phyloP scores from a whole-genome alignment of 306 rosid species.

The Begonia masoniana region DNA sequence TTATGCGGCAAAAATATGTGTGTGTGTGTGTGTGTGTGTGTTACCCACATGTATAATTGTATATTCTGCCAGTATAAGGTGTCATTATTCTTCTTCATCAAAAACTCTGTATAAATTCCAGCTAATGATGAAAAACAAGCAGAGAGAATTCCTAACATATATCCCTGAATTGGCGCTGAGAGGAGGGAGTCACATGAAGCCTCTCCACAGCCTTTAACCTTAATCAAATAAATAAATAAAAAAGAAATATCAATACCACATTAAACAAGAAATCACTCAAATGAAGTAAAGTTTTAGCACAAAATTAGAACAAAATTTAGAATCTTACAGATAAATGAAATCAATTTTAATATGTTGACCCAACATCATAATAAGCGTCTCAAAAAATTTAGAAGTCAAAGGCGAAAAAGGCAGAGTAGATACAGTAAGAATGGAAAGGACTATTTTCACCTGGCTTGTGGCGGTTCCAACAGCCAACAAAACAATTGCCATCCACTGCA shows the following conservation, averaged over 20 bases:
- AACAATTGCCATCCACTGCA: conserved; percentile 84
- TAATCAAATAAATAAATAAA: conserved; percentile 1
- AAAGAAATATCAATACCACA: background rate
- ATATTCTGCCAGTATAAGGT: conserved; percentile 96
- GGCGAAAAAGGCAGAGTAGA: background rate
- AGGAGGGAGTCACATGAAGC: conserved; percentile 71
- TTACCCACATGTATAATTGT: conserved; percentile 77
- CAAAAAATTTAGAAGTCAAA: too few relatives aligned
- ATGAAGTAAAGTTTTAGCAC: too few relatives aligned
- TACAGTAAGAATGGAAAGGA: too few relatives aligned
- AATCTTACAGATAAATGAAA: too few relatives aligned
- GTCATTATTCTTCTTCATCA: conserved; percentile 96
- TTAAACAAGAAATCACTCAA: background rate
- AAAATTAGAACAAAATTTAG: too few relatives aligned
- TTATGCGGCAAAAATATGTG: too few relatives aligned
- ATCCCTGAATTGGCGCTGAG: conserved; percentile 86
- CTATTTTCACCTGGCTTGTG: conserved; percentile 66
- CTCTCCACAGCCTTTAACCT: conserved; percentile 90
- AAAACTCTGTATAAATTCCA: conserved; percentile 86
- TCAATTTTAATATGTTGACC: too few relatives aligned
- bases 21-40: too few relatives aligned
- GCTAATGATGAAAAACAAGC: conserved; percentile 96
- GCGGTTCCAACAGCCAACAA: conserved; percentile 90
- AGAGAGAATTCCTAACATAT: conserved; percentile 68
- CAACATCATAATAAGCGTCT: too few relatives aligned